Percentiles rank a stretch among this genome's conserved stretches.
Evolutionary conservation across 169 alveolate genomes (phyloP).

Genomic region (Plasmodium falciparum): DNA sequence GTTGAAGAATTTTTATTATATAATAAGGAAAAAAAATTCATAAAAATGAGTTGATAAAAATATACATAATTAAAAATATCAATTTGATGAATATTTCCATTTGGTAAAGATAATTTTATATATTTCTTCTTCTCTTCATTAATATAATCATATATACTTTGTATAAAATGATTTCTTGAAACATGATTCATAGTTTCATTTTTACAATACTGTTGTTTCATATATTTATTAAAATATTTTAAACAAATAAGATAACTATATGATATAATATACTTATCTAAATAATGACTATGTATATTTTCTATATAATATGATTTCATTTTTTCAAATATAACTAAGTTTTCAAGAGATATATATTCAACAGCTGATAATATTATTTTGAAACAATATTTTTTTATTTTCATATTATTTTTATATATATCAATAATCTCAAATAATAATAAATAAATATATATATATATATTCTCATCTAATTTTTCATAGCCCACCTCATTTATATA

Average conservation of each 20-base stretch:
- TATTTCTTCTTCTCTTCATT: constrained; percentile 25
- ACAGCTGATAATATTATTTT: constrained; percentile 40
- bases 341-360: constrained; percentile 59
- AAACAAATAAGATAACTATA: constrained; percentile 68
- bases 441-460: constrained; percentile 60
- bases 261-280: constrained; percentile 70
- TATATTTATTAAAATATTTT: constrained; percentile 13
- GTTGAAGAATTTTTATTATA: constrained; percentile 69
- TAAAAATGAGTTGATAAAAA: constrained; percentile 54
- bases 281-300: constrained; percentile 1
- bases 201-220: constrained; percentile 1
- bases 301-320: constrained; percentile 58
- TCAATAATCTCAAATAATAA: constrained; percentile 56
- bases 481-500: neutral
- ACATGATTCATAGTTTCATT: neutral
- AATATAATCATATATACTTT: constrained; percentile 33
- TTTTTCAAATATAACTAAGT: constrained; percentile 59
- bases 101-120: neutral
- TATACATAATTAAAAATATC: constrained; percentile 44
- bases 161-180: constrained; percentile 15
- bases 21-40: constrained; percentile 56
- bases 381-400: constrained; percentile 69
- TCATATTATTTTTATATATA: constrained; percentile 58
- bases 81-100: neutral
- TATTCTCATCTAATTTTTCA: constrained; percentile 17